Conservation (phyloP, 768 basidiomycete genomes). For the button mushroom (Agaricus bisporus) region DNA sequence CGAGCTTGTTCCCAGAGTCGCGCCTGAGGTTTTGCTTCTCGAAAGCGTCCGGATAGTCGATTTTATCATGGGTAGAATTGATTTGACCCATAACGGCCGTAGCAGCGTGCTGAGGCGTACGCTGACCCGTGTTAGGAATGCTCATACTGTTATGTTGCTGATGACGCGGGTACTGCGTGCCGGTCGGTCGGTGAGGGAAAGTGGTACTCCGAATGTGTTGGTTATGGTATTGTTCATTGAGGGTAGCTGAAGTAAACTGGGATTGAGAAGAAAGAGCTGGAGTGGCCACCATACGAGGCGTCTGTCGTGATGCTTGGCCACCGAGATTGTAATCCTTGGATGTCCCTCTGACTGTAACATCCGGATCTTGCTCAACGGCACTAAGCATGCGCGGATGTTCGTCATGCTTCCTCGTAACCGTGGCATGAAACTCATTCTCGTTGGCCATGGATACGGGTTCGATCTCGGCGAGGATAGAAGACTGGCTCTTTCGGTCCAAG, state of each 20-base stretch:
- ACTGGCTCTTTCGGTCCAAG: conserved; percentile 4
- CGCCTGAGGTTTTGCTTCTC: conserved; percentile 17
- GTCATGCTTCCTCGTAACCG: conserved; percentile 12
- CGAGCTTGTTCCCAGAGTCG: conserved; percentile 18
- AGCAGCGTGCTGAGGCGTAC: conserved; percentile 27
- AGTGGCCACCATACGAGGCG: conserved; percentile 12
- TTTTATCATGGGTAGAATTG: conserved; percentile 16
- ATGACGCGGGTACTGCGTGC: conserved; percentile 26
- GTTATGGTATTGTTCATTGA: conserved; percentile 21
- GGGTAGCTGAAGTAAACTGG: conserved; percentile 14
- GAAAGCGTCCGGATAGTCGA: conserved; percentile 16
- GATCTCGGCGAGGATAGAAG: conserved; percentile 11
- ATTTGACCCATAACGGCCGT: conserved; percentile 19
- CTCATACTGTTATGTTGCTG: conserved; percentile 46
- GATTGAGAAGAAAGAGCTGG: conserved; percentile 12
- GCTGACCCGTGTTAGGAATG: conserved; percentile 26
- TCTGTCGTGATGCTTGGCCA: conserved; percentile 5
- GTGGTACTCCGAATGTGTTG: conserved; percentile 41
- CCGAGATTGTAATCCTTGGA: conserved; percentile 9
- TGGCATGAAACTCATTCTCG: conserved; percentile 32
- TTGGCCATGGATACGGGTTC: conserved; percentile 12
- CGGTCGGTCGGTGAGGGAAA: conserved; percentile 34
- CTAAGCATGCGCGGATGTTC: conserved; percentile 5
- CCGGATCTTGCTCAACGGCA: conserved; percentile 3
- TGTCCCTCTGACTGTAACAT: conserved; percentile 7